A percentile compares a stretch with the other conserved stretches of the same genome.
Conservation (phyloP, 179 eudicot species). For the Silene coronaria region DNA sequence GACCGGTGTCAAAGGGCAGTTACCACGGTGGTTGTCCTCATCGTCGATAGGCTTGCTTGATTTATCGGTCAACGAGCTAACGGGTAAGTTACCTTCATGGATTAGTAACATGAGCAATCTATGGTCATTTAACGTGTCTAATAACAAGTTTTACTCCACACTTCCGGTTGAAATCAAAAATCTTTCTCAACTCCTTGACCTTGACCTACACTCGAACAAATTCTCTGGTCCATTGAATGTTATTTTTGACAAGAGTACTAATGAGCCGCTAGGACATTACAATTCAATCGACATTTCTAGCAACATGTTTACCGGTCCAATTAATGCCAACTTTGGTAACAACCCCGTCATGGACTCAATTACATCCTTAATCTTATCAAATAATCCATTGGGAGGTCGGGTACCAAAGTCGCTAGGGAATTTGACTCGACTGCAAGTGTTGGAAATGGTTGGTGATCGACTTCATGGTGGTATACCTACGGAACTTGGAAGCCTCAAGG, state of each 20-base stretch:
- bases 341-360: constrained; percentile 36
- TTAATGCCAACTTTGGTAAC: constrained; percentile 41
- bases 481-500: constrained; percentile 46
- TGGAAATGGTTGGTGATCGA: constrained; percentile 34
- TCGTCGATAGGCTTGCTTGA: constrained; percentile 34
- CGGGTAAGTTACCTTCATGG: constrained; percentile 67
- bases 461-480: constrained; percentile 50
- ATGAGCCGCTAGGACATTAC: constrained; percentile 46
- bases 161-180: constrained; percentile 53
- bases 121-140: constrained; percentile 57
- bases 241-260: constrained; percentile 32
- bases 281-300: constrained; percentile 59
- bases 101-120: constrained; percentile 74
- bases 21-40: constrained; percentile 51
- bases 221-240: constrained; percentile 39
- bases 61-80: constrained; percentile 37
- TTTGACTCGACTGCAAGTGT: constrained; percentile 34
- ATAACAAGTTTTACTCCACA: constrained; percentile 44
- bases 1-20: constrained; percentile 49
- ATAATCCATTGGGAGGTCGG: constrained; percentile 55
- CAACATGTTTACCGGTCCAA: constrained; percentile 53
- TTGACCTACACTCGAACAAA: constrained; percentile 71
- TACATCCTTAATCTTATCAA: constrained; percentile 46
- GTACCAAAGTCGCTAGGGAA: constrained; percentile 65
- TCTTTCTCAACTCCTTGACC: constrained; percentile 35